These are phyloP conservation scores for Fusarium sublunatum DNA, from an alignment of 2,329 filamentous ascomycete species.

Conservation along the genomic window DNA sequence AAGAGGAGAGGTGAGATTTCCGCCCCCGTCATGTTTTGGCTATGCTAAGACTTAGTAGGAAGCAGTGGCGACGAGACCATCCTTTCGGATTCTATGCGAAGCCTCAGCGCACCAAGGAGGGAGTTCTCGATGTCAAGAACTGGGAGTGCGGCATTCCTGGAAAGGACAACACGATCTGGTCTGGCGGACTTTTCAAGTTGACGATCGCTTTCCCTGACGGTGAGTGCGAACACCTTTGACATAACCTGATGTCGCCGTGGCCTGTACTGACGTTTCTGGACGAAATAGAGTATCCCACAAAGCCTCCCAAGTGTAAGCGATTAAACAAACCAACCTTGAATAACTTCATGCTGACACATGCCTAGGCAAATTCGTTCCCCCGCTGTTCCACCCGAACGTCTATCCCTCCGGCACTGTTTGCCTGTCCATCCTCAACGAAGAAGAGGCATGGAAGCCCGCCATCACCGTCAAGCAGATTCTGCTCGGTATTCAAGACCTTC, in stretches of 20 bases:
- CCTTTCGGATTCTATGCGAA: slow-evolving; percentile 98
- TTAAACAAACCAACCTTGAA: neutral
- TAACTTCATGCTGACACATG: slow-evolving; percentile 24
- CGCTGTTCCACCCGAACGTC: slow-evolving; percentile 97
- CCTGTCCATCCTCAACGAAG: slow-evolving; percentile 96
- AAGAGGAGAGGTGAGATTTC: slow-evolving; percentile 80
- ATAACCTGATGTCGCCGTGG: slow-evolving; percentile 4
- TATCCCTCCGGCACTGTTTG: slow-evolving; percentile 98
- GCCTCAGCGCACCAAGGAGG: slow-evolving; percentile 81
- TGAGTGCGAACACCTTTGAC: slow-evolving; percentile 56
- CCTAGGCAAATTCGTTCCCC: slow-evolving; percentile 92
- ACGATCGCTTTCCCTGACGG: slow-evolving; percentile 93
- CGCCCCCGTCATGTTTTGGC: neutral
- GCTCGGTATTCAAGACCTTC: slow-evolving; percentile 92
- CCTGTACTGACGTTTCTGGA: slow-evolving; percentile 26
- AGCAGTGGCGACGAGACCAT: slow-evolving; percentile 96
- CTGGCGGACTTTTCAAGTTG: slow-evolving; percentile 96
- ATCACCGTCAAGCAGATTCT: slow-evolving; percentile 99
- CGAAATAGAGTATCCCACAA: slow-evolving; percentile 89
- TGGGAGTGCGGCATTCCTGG: slow-evolving; percentile 98
- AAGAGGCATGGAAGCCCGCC: slow-evolving; percentile 97
- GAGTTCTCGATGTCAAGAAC: slow-evolving; percentile 88
- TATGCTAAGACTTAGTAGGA: slow-evolving; percentile 64
- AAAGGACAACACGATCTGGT: slow-evolving; percentile 97
- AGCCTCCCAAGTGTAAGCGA: slow-evolving; percentile 93